Evolutionary conservation across 768 basidiomycete genomes (phyloP), one percentile per base, ranked within the genome.

Genomic region (Termitomyces sp.): DNA sequence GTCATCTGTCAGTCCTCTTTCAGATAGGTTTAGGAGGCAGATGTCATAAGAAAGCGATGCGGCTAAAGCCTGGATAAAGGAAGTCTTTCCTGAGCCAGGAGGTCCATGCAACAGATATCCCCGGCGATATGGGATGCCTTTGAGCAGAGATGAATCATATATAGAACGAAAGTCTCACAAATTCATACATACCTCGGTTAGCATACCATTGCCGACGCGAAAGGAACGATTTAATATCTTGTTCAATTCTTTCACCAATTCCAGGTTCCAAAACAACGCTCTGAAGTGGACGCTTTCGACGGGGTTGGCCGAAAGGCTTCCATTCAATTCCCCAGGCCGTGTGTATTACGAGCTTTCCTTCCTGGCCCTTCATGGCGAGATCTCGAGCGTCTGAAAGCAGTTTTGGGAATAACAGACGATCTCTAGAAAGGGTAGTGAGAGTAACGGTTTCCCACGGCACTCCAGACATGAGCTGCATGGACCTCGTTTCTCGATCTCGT

Each of bases 241-340:
- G 66, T 67, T 88, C 85, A n/a, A 99, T 85, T 62, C 78, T 81
- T 73, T 94, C 88, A n/a, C 84, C 80, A n/a, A 94, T 79, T 4
- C 89, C 94, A 28, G 84, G 73, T 45, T 83, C 87, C 7, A 99
- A 77, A 2, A 98, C 90, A 20, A 99, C 97, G 65, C 94, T 97
- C 38, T 84, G 79, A 50, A 98, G 70, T 16, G 95, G 87, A 47
- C 97, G 79, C 71, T 94, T 92, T 57, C 86, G 78, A 48, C 95
- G 80, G 36, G 97, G 94, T 65, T 88, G 88, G 7, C 97, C 97
- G 67, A 99, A 98, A 8, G 92, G 94, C 60, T 85, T 81, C 97
- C 97, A 99, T 64, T 98, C 94, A 33, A 87, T 88, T 0, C 94
- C 94, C 94, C 95, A 97, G 4, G 96, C 92, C 1, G 94, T 97